Base-by-base conservation (phyloP, 139 green algal species). In the Zygnema circumcarinatum region DNA sequence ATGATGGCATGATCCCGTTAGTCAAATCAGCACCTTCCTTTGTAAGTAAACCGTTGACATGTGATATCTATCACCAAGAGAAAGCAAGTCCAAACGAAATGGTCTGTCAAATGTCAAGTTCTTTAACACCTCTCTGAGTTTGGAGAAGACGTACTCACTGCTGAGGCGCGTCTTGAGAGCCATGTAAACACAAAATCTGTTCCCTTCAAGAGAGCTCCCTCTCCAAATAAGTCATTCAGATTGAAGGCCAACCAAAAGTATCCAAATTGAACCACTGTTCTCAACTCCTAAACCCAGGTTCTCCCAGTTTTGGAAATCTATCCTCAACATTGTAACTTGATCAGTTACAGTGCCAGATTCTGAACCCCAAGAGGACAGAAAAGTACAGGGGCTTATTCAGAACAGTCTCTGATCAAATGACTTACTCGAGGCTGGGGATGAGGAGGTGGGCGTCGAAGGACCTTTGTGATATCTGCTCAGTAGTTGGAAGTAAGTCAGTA, bases 181-280 rank as follows among this genome's bases (percentile, higher is more conserved):
- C 87, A 2, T 89, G 33, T 0, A 96, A 69, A 80, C 82, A 91
- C 38, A 96, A 83, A 22, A 96, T 81, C 0, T 95, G 89, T 25
- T 62, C 47, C 47, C 47, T 62, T 89, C 89, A 56, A 67, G n/a
- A n/a, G n/a, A 54, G 39, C 0, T 36, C 21, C 0, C 35, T 2
- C 0, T 38, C n/a, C 69, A 29, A 16, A 35, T 78, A 62, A 62
- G 47, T 25, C 16, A 62, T 16, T 62, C 47, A 62, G 7, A 7
- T 62, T n/a, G n/a, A n/a, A n/a, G n/a, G n/a, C 54, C 72, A 79
- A 20, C 72, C 16, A 79, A 22, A 21, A 16, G 16, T 72, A 38
- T 11, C 68, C 54, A 72, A 72, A 33, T 72, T 72, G 54, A 72
- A 29, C 54, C 25, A 72, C 54, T 72, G 54, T 29, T 25, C 54